Conservation (phyloP, 441 rosid species). For the Adansonia gregorii region DNA sequence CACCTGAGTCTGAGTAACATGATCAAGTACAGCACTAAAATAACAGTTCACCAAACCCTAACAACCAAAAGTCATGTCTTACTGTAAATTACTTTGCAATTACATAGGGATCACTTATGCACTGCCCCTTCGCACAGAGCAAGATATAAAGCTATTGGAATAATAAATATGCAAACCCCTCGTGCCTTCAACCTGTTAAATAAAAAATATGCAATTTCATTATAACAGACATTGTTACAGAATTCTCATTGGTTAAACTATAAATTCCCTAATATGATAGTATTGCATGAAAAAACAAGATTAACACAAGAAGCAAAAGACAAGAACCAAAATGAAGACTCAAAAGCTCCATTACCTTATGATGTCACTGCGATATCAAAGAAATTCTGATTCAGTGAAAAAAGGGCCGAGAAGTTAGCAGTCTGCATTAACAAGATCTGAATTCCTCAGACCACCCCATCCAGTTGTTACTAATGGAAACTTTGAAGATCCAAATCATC, state of each 20-base stretch:
- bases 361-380: background rate
- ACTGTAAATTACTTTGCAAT: background rate
- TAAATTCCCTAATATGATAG: background rate
- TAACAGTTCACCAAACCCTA: background rate
- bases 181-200: conserved; percentile 1
- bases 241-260: conserved; percentile 5
- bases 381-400: background rate
- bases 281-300: background rate
- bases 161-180: background rate
- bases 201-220: background rate
- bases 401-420: background rate
- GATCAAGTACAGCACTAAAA: background rate
- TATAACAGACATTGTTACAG: background rate
- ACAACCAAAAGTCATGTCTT: background rate
- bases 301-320: background rate
- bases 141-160: background rate
- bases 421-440: background rate
- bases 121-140: background rate
- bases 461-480: background rate
- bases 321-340: conserved; percentile 4
- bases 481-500: background rate
- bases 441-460: conserved; percentile 5
- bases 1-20: too few relatives aligned
- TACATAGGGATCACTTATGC: background rate
- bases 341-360: background rate